Evolutionary conservation across 2,329 filamentous ascomycete genomes (phyloP).

Genomic region (Colletotrichum sp.): DNA sequence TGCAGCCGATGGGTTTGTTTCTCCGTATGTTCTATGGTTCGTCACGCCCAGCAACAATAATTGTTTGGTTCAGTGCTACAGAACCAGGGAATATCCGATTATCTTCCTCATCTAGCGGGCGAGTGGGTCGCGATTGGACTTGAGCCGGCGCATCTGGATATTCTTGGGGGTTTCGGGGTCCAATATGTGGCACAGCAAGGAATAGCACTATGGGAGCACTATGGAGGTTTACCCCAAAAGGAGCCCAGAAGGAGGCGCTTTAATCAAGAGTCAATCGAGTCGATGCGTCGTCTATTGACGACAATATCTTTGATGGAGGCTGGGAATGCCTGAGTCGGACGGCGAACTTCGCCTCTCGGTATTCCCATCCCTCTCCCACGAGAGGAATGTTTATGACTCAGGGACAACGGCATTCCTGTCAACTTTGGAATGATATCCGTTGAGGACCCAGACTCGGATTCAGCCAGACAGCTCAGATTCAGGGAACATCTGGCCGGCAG

Average conservation of each 20-base stretch:
- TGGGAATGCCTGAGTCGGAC: conserved; percentile 4
- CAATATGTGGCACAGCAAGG: conserved; percentile 10
- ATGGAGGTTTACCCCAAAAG: neutral
- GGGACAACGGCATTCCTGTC: neutral
- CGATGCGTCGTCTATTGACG: neutral
- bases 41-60: neutral
- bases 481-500: neutral
- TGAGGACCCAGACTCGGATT: neutral
- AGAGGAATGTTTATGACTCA: conserved; percentile 1
- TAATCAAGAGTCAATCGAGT: neutral
- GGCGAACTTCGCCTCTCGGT: neutral
- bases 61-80: neutral
- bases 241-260: neutral
- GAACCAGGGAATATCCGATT: neutral
- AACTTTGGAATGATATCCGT: neutral
- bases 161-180: conserved; percentile 5
- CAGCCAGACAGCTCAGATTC: neutral
- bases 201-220: neutral
- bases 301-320: conserved; percentile 4
- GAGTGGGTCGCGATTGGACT: conserved; percentile 3
- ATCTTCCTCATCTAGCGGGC: neutral
- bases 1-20: neutral
- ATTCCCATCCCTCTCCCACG: neutral
- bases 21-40: neutral
- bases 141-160: neutral